Percentiles rank a stretch among this genome's conserved stretches.
These are phyloP conservation scores for Coemansia sp. DNA, from an alignment of 192 early-diverging fungal species.

Conservation along the genomic window DNA sequence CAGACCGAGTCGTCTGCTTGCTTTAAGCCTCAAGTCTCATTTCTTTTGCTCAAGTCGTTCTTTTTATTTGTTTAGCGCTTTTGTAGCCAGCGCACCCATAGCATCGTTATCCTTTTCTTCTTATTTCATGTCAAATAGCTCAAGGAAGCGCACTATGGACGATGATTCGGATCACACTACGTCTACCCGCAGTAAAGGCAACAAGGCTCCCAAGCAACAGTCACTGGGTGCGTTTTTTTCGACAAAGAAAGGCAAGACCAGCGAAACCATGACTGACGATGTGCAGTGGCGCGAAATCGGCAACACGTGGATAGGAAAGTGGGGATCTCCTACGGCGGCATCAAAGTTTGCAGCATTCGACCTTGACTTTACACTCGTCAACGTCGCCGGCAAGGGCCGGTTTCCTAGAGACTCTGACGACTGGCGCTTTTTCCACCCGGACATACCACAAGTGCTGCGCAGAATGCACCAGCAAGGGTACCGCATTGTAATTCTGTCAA, in stretches of 20 bases:
- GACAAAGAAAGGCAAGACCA: slow-evolving; percentile 8
- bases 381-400: slow-evolving; percentile 59
- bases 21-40: not conserved
- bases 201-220: slow-evolving; percentile 9
- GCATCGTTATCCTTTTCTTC: not conserved
- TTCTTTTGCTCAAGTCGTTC: not conserved
- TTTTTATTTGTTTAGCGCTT: not conserved
- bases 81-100: not conserved
- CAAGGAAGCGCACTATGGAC: slow-evolving; percentile 2
- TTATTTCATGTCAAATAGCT: slow-evolving; percentile 10
- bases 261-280: not conserved
- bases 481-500: slow-evolving; percentile 35
- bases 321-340: slow-evolving; percentile 27
- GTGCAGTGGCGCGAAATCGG: slow-evolving; percentile 42
- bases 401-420: slow-evolving; percentile 71
- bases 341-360: slow-evolving; percentile 52
- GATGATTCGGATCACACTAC: slow-evolving; percentile 5
- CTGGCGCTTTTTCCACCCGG: slow-evolving; percentile 70
- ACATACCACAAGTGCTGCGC: slow-evolving; percentile 60
- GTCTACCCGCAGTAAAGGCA: not conserved
- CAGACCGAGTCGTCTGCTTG: not conserved
- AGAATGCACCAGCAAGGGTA: slow-evolving; percentile 66
- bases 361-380: slow-evolving; percentile 75
- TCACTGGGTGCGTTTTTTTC: slow-evolving; percentile 16
- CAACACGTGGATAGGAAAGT: slow-evolving; percentile 45